phyloP scores from a whole-genome alignment of 768 basidiomycete genomes.

The Termitomyces sp. region DNA sequence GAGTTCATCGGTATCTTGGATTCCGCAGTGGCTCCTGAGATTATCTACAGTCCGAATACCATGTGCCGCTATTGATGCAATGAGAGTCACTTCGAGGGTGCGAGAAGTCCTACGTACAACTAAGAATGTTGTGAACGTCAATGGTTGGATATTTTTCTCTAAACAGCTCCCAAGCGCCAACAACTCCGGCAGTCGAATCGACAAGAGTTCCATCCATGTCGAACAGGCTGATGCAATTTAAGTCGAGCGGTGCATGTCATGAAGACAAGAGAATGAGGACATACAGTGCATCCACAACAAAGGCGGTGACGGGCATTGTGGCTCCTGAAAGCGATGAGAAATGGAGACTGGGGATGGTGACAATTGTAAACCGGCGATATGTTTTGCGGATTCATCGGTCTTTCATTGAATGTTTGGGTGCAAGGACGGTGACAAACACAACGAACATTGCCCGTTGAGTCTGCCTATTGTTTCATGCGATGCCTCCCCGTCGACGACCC shows the following conservation, averaged over 20 bases:
- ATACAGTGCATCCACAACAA: conserved; percentile 44
- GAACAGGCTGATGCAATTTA: conserved; percentile 47
- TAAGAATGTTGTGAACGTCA: conserved; percentile 58
- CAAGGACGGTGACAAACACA: conserved; percentile 37
- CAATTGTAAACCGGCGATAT: conserved; percentile 3
- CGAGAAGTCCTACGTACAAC: conserved; percentile 41
- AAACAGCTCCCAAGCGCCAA: conserved; percentile 82
- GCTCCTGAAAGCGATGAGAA: conserved; percentile 8
- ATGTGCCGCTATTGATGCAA: conserved; percentile 54
- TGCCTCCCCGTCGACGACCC: conserved; percentile 76
- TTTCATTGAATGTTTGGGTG: conserved; percentile 29
- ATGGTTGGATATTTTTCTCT: conserved; percentile 63
- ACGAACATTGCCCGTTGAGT: neutral
- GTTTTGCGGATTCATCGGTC: conserved; percentile 1
- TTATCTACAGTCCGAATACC: conserved; percentile 86
- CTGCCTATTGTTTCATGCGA: conserved; percentile 21
- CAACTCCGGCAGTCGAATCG: conserved; percentile 80
- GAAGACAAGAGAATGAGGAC: conserved; percentile 10
- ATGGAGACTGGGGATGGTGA: neutral
- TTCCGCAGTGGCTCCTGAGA: conserved; percentile 65
- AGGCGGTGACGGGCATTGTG: conserved; percentile 32
- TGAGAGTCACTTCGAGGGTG: conserved; percentile 3
- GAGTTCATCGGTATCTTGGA: conserved; percentile 64
- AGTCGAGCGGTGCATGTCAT: conserved; percentile 9
- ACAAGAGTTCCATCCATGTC: conserved; percentile 85